A percentile compares a stretch with the other conserved stretches of the same genome.
These are phyloP conservation scores for Prunus campanulata DNA, from an alignment of 306 rosid species.

Conservation along the genomic window DNA sequence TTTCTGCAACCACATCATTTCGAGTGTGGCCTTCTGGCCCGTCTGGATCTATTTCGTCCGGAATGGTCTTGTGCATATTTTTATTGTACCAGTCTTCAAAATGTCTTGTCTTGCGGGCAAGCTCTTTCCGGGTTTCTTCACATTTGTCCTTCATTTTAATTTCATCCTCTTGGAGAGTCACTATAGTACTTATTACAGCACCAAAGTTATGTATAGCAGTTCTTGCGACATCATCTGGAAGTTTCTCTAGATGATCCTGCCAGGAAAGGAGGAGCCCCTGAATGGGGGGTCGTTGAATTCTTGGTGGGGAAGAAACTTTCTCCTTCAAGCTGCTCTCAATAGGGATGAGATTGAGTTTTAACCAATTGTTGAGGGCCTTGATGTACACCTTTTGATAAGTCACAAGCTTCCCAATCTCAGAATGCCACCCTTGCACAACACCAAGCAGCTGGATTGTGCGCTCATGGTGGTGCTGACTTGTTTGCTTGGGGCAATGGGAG, in stretches of 20 bases:
- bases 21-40: conserved; percentile 33
- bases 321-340: conserved; percentile 87
- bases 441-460: conserved; percentile 60
- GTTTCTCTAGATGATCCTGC: conserved; percentile 75
- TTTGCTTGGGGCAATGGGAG: conserved; percentile 73
- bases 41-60: conserved; percentile 47
- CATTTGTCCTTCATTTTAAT: conserved; percentile 56
- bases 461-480: conserved; percentile 79
- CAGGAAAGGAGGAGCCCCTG: conserved; percentile 63
- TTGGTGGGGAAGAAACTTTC: conserved; percentile 92
- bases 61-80: conserved; percentile 48
- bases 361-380: conserved; percentile 64
- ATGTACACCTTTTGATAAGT: conserved; percentile 68
- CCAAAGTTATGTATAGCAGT: conserved; percentile 65
- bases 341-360: conserved; percentile 79
- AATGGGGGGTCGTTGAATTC: conserved; percentile 62
- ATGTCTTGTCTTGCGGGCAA: conserved; percentile 57
- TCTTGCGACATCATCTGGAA: conserved; percentile 73
- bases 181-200: conserved; percentile 58
- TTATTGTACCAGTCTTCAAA: conserved; percentile 81
- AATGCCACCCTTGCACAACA: conserved; percentile 76
- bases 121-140: conserved; percentile 75
- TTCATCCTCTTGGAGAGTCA: conserved; percentile 65
- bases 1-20: conserved; percentile 50
- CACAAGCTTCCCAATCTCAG: conserved; percentile 62